Evolutionary conservation across 2,329 filamentous ascomycete genomes (phyloP).

Genomic region (Byssothecium circinans): DNA sequence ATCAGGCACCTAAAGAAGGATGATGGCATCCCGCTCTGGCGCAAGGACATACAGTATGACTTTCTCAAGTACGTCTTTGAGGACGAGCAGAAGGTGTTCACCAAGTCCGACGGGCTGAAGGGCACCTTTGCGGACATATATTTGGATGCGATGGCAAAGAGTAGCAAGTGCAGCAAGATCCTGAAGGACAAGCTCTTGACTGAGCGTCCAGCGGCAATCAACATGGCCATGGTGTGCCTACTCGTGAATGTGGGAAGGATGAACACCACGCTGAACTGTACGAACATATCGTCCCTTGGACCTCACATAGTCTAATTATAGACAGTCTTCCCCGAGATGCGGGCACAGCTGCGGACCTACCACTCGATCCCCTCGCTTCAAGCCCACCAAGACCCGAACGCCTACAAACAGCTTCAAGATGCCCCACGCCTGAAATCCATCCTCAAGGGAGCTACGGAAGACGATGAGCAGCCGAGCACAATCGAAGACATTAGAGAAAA

Average conservation of each 20-base stretch:
- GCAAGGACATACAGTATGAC: constrained; percentile 85
- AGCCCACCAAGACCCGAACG: constrained; percentile 89
- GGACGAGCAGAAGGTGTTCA: constrained; percentile 76
- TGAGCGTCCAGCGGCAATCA: constrained; percentile 87
- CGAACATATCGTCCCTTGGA: constrained; percentile 32
- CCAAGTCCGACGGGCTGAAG: constrained; percentile 80
- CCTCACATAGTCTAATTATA: constrained; percentile 14
- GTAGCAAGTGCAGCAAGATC: constrained; percentile 98
- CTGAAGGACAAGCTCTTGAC: constrained; percentile 93
- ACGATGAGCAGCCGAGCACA: constrained; percentile 79
- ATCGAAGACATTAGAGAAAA: constrained; percentile 77
- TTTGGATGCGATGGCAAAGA: constrained; percentile 97
- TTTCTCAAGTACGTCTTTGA: constrained; percentile 81
- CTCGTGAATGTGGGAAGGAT: constrained; percentile 96
- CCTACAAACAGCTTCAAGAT: constrained; percentile 97
- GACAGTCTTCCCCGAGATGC: constrained; percentile 97
- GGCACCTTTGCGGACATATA: constrained; percentile 92
- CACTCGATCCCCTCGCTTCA: constrained; percentile 96
- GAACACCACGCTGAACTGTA: constrained; percentile 98
- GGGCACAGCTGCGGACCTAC: constrained; percentile 94
- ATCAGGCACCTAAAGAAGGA: constrained; percentile 86
- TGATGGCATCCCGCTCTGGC: constrained; percentile 83
- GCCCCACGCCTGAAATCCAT: constrained; percentile 95
- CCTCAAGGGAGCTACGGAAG: constrained; percentile 92
- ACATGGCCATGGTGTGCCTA: constrained; percentile 99